Evolutionary conservation across 805 yeast species (phyloP).

Genomic region (Pichia manshurica): DNA sequence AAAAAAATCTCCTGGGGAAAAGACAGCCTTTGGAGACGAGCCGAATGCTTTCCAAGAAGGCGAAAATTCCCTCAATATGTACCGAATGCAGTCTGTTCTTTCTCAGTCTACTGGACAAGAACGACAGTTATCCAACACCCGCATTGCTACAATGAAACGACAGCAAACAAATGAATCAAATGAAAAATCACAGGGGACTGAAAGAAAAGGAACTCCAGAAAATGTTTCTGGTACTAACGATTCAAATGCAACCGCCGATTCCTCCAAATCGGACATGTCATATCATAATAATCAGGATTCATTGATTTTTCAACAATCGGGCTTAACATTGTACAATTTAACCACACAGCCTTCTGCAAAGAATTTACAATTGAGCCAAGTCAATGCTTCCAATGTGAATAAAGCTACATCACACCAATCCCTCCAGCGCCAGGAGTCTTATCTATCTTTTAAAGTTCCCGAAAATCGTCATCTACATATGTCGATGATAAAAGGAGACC

Average conservation of each 20-base stretch:
- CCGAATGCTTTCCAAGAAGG: not conserved
- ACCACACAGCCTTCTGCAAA: slow-evolving; percentile 8
- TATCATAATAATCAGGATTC: slow-evolving; percentile 14
- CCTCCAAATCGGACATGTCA: not conserved
- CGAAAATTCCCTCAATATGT: slow-evolving; percentile 7
- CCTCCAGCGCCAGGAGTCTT: slow-evolving; percentile 20
- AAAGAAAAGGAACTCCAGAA: not conserved
- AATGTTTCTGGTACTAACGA: not conserved
- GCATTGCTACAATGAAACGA: too few species aligned
- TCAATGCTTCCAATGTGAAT: not conserved
- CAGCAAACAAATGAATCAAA: too few species aligned
- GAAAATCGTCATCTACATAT: slow-evolving; percentile 1
- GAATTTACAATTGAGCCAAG: not conserved
- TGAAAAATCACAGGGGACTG: not conserved
- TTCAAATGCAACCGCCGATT: not conserved
- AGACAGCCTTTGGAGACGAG: not conserved
- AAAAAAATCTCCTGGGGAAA: too few species aligned
- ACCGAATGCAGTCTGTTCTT: slow-evolving; percentile 22
- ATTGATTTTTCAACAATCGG: slow-evolving; percentile 24
- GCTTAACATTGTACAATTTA: slow-evolving; percentile 14
- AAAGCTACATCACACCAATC: slow-evolving; percentile 12
- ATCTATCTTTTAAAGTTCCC: slow-evolving; percentile 13
- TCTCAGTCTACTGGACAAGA: slow-evolving; percentile 53
- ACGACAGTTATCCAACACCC: slow-evolving; percentile 17
- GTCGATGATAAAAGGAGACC: not conserved